A percentile compares a stretch with the other conserved stretches of the same genome.
phyloP scores from a whole-genome alignment of 148 eudicot genomes.

The Fagopyrum homotropicum region DNA sequence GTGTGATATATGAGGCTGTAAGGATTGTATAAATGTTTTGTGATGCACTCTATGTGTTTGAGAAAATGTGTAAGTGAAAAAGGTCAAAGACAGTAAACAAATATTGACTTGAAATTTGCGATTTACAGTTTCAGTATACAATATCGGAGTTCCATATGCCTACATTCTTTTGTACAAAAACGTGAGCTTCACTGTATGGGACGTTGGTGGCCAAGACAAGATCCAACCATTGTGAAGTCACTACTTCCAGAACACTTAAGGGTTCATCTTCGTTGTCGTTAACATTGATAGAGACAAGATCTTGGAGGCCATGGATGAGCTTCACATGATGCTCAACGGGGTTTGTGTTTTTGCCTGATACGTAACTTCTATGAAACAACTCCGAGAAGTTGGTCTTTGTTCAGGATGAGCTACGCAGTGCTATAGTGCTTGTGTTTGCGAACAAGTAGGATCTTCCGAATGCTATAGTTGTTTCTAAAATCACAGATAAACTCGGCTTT shows the following conservation, averaged over 20 bases:
- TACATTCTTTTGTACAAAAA: too few species aligned
- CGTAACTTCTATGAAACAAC: too few species aligned
- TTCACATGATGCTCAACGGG: slow-evolving; percentile 67
- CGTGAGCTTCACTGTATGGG: slow-evolving; percentile 17
- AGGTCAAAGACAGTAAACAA: too few species aligned
- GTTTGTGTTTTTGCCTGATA: too few species aligned
- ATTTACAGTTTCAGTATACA: too few species aligned
- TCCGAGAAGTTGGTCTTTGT: too few species aligned
- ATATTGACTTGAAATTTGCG: too few species aligned
- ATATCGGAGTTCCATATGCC: too few species aligned
- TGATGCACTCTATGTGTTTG: too few species aligned
- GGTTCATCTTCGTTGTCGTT: slow-evolving; percentile 59
- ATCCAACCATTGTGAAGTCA: slow-evolving; percentile 64
- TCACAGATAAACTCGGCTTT: slow-evolving; percentile 69
- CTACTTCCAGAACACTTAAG: slow-evolving; percentile 67
- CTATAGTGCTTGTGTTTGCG: slow-evolving; percentile 65
- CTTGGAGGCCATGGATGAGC: slow-evolving; percentile 61
- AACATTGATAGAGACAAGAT: slow-evolving; percentile 59
- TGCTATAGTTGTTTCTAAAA: slow-evolving; percentile 65
- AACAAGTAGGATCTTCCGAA: slow-evolving; percentile 77
- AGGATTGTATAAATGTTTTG: too few species aligned
- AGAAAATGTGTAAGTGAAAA: too few species aligned
- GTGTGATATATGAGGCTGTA: too few species aligned
- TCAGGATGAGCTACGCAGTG: slow-evolving; percentile 66
- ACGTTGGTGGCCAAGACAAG: slow-evolving; percentile 20